Conservation (phyloP, 2,329 filamentous ascomycete species). For the Sporothrix globosa region DNA sequence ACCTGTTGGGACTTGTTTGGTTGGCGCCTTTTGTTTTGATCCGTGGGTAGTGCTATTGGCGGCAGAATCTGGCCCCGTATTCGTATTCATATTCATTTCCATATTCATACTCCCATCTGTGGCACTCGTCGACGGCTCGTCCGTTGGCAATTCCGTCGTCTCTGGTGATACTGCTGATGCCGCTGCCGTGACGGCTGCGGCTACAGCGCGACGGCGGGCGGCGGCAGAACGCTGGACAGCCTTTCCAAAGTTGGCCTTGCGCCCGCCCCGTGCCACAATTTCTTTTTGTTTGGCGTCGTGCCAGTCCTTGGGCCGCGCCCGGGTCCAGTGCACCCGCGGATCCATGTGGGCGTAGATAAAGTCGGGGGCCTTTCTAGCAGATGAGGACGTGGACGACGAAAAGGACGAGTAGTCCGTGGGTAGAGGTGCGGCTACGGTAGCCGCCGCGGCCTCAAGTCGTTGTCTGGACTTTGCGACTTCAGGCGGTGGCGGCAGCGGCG, state of each 20-base stretch:
- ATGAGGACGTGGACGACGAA: not conserved
- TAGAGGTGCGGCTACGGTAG: not conserved
- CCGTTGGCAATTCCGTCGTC: not conserved
- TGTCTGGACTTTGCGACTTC: constrained; percentile 34
- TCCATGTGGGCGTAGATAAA: constrained; percentile 52
- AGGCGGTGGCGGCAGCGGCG: constrained; percentile 36
- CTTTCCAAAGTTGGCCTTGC: constrained; percentile 57
- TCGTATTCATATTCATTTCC: not conserved
- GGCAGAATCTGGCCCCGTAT: not conserved
- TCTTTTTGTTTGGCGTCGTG: constrained; percentile 53
- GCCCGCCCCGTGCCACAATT: constrained; percentile 52
- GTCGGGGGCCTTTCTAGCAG: not conserved
- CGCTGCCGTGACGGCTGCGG: not conserved
- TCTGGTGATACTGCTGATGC: too few relatives aligned
- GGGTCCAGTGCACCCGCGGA: constrained; percentile 54
- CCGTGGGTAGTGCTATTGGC: not conserved
- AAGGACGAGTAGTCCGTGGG: not conserved
- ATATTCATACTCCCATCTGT: not conserved
- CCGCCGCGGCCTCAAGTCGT: constrained; percentile 16
- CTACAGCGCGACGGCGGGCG: constrained; percentile 40
- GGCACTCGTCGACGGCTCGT: too few relatives aligned
- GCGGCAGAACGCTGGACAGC: constrained; percentile 43
- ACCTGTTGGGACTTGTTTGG: not conserved
- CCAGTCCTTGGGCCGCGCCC: constrained; percentile 52
- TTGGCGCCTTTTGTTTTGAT: not conserved